These are phyloP conservation scores for Suhomyces chickasaworum DNA, from an alignment of 1,139 yeast genomes.

Conservation along the genomic window DNA sequence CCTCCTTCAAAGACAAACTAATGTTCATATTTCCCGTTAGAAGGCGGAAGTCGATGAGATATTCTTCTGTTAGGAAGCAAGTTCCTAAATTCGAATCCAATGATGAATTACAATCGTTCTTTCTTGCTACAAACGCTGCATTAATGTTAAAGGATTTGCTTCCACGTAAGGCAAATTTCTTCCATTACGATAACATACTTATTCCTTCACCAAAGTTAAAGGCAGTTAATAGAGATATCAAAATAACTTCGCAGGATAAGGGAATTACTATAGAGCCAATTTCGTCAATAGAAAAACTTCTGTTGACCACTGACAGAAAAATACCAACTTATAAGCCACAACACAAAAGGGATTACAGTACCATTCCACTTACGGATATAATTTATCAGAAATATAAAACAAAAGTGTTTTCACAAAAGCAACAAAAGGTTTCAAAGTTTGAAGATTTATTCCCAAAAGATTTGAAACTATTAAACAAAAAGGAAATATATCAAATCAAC, in stretches of 20 bases:
- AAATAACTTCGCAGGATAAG: slow-evolving; percentile 5
- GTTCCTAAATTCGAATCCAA: slow-evolving; percentile 29
- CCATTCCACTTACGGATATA: slow-evolving; percentile 14
- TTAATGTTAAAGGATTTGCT: slow-evolving; percentile 30
- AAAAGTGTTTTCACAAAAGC: slow-evolving; percentile 29
- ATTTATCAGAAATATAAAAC: slow-evolving; percentile 29
- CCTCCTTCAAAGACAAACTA: slow-evolving; percentile 9
- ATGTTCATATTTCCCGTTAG: slow-evolving; percentile 39
- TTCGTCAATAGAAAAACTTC: background rate
- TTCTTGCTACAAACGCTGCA: slow-evolving; percentile 27
- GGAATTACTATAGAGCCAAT: slow-evolving; percentile 5
- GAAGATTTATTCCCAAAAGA: slow-evolving; percentile 37
- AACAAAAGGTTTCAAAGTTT: slow-evolving; percentile 29
- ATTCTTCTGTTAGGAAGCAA: slow-evolving; percentile 20
- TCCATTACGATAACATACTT: slow-evolving; percentile 23
- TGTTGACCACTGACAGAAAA: background rate
- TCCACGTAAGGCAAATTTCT: slow-evolving; percentile 34
- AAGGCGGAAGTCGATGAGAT: slow-evolving; percentile 39
- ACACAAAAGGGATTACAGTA: slow-evolving; percentile 9
- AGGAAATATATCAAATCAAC: slow-evolving; percentile 35
- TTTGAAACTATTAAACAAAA: slow-evolving; percentile 22
- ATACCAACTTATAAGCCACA: background rate
- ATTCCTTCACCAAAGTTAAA: slow-evolving; percentile 28
- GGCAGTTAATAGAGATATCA: slow-evolving; percentile 10
- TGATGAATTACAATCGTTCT: slow-evolving; percentile 31